Conservation (phyloP, 345 rosid genomes). For the Combretum micranthum region DNA sequence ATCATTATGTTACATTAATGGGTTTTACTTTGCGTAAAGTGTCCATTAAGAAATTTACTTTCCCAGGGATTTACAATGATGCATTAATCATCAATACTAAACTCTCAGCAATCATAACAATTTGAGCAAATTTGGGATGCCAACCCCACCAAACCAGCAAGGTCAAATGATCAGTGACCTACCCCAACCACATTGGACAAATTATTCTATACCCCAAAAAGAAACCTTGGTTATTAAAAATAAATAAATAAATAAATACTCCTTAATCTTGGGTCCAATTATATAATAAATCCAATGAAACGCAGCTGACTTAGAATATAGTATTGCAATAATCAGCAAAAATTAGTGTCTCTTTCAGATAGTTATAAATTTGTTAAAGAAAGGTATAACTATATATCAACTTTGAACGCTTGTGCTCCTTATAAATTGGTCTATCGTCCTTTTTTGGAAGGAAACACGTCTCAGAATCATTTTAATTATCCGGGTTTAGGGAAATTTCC, state of each 20-base stretch:
- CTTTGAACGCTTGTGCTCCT: conserved; percentile 5
- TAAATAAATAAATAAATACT: background rate
- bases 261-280: conserved; percentile 1
- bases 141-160: conserved; percentile 44
- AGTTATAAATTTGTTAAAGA: conserved; percentile 10
- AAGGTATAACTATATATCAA: conserved; percentile 3
- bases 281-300: background rate
- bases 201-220: background rate
- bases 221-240: background rate
- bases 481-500: too few relatives aligned
- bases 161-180: conserved; percentile 41
- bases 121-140: conserved; percentile 29
- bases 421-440: conserved; percentile 12
- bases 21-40: too few relatives aligned
- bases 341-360: conserved; percentile 9
- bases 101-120: too few relatives aligned
- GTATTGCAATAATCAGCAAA: conserved; percentile 13
- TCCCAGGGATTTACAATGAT: too few relatives aligned
- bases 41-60: too few relatives aligned
- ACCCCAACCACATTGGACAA: conserved; percentile 27
- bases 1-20: too few relatives aligned
- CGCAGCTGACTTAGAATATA: background rate
- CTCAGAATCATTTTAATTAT: too few relatives aligned
- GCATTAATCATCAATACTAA: too few relatives aligned
- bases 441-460: too few relatives aligned